Evolutionary conservation across 202 grass and related monocot genomes (phyloP).

Genomic region (Tripidium arundinaceum): DNA sequence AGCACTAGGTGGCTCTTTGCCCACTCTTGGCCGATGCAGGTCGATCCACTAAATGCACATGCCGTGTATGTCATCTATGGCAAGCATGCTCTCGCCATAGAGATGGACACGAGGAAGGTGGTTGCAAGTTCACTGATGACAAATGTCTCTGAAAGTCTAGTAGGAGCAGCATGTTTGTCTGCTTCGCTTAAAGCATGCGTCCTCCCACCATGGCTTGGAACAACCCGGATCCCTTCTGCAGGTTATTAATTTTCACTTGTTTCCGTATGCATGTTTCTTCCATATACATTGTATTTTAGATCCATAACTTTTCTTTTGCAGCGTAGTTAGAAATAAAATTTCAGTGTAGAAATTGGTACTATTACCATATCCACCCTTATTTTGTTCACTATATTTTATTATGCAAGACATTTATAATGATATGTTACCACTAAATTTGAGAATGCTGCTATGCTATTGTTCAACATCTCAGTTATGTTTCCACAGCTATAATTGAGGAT

Average conservation of each 20-base stretch:
- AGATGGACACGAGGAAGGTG: constrained; percentile 1
- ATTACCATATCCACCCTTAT: not conserved
- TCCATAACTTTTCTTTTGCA: not conserved
- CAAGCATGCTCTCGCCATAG: not conserved
- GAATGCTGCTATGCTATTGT: not conserved
- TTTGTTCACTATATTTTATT: not conserved
- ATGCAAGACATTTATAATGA: too few species aligned
- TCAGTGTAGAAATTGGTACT: not conserved
- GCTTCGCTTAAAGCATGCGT: not conserved
- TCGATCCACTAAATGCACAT: not conserved
- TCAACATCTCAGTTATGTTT: not conserved
- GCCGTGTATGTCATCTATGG: not conserved
- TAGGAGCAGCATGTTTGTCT: not conserved
- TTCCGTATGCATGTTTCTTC: not conserved
- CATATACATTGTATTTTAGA: not conserved
- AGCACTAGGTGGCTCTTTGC: not conserved
- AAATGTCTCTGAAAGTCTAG: not conserved
- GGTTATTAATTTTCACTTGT: not conserved
- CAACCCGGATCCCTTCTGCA: not conserved
- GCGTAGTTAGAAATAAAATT: not conserved
- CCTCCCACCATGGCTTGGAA: constrained; percentile 13
- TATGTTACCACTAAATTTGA: not conserved
- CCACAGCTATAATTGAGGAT: not conserved
- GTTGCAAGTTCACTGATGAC: not conserved
- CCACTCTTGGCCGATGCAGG: not conserved